Evolutionary conservation across 495 filamentous ascomycete species (phyloP), one percentile per base, ranked within the genome.

Genomic region (Lophiotrema nucula): DNA sequence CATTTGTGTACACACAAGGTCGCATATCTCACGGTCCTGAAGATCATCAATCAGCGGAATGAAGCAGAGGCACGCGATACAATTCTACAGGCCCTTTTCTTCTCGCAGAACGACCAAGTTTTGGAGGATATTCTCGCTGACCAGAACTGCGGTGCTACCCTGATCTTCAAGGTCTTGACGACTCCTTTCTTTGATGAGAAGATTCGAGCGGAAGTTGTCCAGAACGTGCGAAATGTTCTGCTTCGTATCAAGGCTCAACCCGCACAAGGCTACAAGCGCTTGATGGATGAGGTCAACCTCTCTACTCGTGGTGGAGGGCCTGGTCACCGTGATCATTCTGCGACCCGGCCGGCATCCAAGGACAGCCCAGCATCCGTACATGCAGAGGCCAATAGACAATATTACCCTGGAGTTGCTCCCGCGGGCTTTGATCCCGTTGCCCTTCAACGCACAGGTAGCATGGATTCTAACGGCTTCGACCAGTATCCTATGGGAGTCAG

Each of bases 1-100:
- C 91, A 96, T 69, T 82, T 98, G 5, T 97, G 93, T 77, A 97
- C 93, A 0, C 93, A 98, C 76, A 98, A 98, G 77, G 93, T 98
- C 57, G 93, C 93, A 0, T 98, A 97, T 64, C 79, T 97, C 55
- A 98, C 93, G 1, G 93, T 98, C 18, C 76, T 98, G 47, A 98
- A 98, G 77, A 91, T 97, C 28, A 96, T 98, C 72, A 98, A 98
- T 72, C 93, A 98, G 71, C 89, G 92, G 65, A 89, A 92, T 44
- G 93, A 98, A 74, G 79, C 88, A 1, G 92, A 96, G 48, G 93
- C 93, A 3, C 83, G 95, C n/a, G 92, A 97, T 65, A 88, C 82
- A 23, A 88, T 98, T 37, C 79, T 97, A 44, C 87, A 89, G 69
- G 92, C 95, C 22, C 75, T 98, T 24, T 98, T 98, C 82, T 97